These are phyloP conservation scores for Nitzschia sp. DNA, from an alignment of 108 stramenopile genomes.

Conservation along the genomic window DNA sequence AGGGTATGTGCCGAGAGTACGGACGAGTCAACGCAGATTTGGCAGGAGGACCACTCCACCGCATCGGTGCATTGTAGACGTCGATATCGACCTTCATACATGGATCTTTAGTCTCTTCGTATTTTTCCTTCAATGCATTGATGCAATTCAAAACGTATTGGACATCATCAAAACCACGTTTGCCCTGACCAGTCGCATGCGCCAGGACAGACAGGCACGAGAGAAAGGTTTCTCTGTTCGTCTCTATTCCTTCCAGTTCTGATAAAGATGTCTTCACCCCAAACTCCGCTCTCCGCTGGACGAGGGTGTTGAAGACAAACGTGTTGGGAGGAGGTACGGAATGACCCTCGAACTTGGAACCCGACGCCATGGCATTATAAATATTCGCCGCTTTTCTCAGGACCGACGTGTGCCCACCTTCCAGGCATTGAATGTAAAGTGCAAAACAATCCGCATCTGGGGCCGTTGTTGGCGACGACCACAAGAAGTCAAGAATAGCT, in stretches of 20 bases:
- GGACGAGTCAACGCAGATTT: slow-evolving; percentile 15
- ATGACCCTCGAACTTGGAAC: slow-evolving; percentile 18
- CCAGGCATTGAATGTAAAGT: slow-evolving; percentile 65
- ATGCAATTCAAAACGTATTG: slow-evolving; percentile 48
- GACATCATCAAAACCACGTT: slow-evolving; percentile 46
- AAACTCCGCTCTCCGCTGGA: slow-evolving; percentile 54
- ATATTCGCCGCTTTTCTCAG: slow-evolving; percentile 45
- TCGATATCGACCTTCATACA: slow-evolving; percentile 43
- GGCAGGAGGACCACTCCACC: slow-evolving; percentile 42
- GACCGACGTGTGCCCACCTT: slow-evolving; percentile 27
- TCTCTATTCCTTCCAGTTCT: slow-evolving; percentile 31
- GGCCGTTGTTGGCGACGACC: slow-evolving; percentile 19
- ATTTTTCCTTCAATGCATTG: slow-evolving; percentile 41
- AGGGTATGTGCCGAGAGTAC: slow-evolving; percentile 34
- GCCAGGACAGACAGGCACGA: slow-evolving; percentile 42
- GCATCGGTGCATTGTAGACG: slow-evolving; percentile 69
- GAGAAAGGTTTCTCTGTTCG: slow-evolving; percentile 42
- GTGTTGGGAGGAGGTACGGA: slow-evolving; percentile 58
- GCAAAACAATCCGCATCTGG: slow-evolving; percentile 64
- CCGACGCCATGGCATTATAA: slow-evolving; percentile 49
- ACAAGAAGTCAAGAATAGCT: slow-evolving; percentile 41
- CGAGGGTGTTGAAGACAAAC: slow-evolving; percentile 56
- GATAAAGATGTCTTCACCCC: slow-evolving; percentile 32
- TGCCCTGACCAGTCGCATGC: slow-evolving; percentile 27
- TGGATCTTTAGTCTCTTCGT: slow-evolving; percentile 18